These are phyloP conservation scores for Tubosaeta brunneosetosa DNA, from an alignment of 768 basidiomycete species.

Conservation along the genomic window DNA sequence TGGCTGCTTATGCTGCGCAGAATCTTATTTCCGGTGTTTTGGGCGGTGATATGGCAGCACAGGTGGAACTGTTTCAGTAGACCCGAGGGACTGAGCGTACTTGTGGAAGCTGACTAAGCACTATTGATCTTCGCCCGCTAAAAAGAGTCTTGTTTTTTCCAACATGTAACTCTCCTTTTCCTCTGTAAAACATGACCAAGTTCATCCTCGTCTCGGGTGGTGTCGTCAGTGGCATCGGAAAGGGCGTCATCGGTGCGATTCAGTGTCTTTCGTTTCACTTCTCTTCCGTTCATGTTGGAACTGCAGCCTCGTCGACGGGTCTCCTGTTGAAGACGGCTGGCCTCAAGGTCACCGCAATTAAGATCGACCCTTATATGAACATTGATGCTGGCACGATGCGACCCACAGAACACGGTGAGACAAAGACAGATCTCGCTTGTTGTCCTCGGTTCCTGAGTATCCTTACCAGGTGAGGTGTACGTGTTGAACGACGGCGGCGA, in stretches of 20 bases:
- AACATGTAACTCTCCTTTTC: slow-evolving; percentile 2
- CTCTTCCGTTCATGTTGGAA: slow-evolving; percentile 19
- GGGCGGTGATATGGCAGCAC: slow-evolving; percentile 57
- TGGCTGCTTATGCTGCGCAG: slow-evolving; percentile 72
- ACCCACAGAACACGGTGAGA: slow-evolving; percentile 93
- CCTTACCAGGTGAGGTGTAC: slow-evolving; percentile 81
- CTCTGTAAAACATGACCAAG: slow-evolving; percentile 67
- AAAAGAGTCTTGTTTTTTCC: background rate
- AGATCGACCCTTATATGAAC: slow-evolving; percentile 99
- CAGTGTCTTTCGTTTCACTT: slow-evolving; percentile 12
- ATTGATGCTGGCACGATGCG: slow-evolving; percentile 99
- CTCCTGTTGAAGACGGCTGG: slow-evolving; percentile 92
- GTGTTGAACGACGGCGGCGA: slow-evolving; percentile 98
- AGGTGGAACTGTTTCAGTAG: slow-evolving; percentile 33
- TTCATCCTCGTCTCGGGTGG: slow-evolving; percentile 96
- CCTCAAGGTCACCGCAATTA: slow-evolving; percentile 96
- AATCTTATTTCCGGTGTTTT: slow-evolving; percentile 48
- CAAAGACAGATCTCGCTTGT: slow-evolving; percentile 4
- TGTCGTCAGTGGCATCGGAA: slow-evolving; percentile 97
- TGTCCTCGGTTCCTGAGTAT: slow-evolving; percentile 16
- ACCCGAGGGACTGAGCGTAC: too few relatives aligned
- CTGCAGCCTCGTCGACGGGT: slow-evolving; percentile 90
- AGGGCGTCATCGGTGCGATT: slow-evolving; percentile 92
- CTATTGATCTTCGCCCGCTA: background rate
- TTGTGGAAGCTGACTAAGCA: background rate